phyloP scores from a whole-genome alignment of 2,329 filamentous ascomycete species.

The Paradendryphiella salina region DNA sequence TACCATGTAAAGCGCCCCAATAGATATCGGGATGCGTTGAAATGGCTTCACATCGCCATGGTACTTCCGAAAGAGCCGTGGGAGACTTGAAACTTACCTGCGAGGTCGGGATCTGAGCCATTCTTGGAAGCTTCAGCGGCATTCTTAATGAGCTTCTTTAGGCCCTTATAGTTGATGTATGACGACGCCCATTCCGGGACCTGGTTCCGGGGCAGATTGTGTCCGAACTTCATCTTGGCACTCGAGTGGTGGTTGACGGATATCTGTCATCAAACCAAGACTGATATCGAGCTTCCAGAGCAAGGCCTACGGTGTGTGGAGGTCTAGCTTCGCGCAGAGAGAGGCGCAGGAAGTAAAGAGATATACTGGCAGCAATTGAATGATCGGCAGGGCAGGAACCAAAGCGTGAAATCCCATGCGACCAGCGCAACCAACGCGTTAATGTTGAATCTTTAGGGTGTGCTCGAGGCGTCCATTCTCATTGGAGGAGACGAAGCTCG shows the following conservation, averaged over 20 bases:
- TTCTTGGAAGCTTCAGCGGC: slow-evolving; percentile 67
- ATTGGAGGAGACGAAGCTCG: slow-evolving; percentile 37
- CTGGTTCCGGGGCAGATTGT: slow-evolving; percentile 73
- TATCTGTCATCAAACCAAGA: neutral
- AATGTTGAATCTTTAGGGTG: slow-evolving; percentile 24
- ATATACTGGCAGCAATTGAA: slow-evolving; percentile 15
- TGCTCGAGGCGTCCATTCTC: slow-evolving; percentile 33
- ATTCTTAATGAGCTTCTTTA: slow-evolving; percentile 94
- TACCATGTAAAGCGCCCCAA: neutral
- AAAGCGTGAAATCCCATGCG: slow-evolving; percentile 19
- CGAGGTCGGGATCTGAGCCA: slow-evolving; percentile 80
- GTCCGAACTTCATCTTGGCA: slow-evolving; percentile 53
- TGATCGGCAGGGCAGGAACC: slow-evolving; percentile 12
- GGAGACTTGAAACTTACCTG: slow-evolving; percentile 64
- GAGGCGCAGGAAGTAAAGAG: slow-evolving; percentile 18
- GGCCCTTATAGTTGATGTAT: slow-evolving; percentile 86
- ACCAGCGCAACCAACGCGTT: slow-evolving; percentile 25
- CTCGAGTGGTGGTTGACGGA: neutral
- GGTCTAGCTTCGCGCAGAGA: slow-evolving; percentile 11
- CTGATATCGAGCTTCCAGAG: neutral
- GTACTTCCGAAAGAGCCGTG: neutral
- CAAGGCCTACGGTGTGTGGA: neutral
- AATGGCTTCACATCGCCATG: neutral
- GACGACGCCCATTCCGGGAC: slow-evolving; percentile 83
- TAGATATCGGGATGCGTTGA: neutral